Evolutionary conservation across 345 rosid genomes (phyloP).

Genomic region (Sisymbrium altissimum): DNA sequence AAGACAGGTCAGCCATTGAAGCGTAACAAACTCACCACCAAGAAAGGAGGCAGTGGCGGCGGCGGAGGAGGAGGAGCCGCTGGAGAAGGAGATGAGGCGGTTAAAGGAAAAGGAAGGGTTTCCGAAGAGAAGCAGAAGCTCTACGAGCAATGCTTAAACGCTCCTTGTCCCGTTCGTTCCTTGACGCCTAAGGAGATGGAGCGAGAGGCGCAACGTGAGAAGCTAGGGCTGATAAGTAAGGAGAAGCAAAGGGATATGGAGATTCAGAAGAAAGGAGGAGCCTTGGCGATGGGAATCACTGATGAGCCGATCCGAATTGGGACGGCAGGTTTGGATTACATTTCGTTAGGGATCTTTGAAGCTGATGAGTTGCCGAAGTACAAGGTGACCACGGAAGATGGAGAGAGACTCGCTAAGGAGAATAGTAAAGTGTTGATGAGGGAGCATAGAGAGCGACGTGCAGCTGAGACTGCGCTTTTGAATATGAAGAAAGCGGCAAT

Average conservation of each 20-base stretch:
- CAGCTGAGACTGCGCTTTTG: conserved; percentile 63
- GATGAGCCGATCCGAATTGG: conserved; percentile 77
- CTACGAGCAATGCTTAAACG: conserved; percentile 69
- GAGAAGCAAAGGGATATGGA: conserved; percentile 74
- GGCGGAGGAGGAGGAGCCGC: neutral
- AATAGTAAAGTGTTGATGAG: conserved; percentile 82
- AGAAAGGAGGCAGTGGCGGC: conserved; percentile 40
- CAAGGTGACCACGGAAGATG: conserved; percentile 82
- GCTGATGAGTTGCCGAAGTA: conserved; percentile 75
- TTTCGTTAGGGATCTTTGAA: conserved; percentile 71
- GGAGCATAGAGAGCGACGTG: conserved; percentile 75
- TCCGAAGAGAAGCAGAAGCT: conserved; percentile 51
- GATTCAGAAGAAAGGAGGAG: conserved; percentile 74
- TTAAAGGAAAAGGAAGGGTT: conserved; percentile 35
- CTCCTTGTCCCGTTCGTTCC: conserved; percentile 81
- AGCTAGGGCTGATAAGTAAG: conserved; percentile 77
- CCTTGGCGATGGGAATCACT: conserved; percentile 60
- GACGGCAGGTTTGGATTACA: conserved; percentile 73
- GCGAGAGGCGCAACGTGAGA: conserved; percentile 80
- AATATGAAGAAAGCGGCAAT: conserved; percentile 76
- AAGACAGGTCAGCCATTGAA: conserved; percentile 55
- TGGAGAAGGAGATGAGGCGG: conserved; percentile 24
- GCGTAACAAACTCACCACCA: conserved; percentile 54
- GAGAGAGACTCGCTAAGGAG: conserved; percentile 80
- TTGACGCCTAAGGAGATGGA: conserved; percentile 54